Evolutionary conservation across 2,329 filamentous ascomycete species (phyloP).

Genomic region (Colletotrichum eleusines): DNA sequence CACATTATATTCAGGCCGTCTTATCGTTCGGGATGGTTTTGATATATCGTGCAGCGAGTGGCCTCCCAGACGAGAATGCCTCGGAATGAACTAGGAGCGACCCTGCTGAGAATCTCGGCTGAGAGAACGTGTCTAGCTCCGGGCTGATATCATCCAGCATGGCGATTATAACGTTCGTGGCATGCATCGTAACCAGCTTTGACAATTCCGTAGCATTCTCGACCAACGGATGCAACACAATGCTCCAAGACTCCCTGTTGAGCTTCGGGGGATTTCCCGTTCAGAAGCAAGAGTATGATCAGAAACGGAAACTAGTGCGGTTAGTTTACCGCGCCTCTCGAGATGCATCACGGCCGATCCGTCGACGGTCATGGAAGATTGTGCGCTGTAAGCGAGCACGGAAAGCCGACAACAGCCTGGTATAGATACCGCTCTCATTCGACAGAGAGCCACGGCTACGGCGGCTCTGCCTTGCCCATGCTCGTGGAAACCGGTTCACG

Average conservation of each 20-base stretch:
- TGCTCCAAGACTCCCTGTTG: constrained; percentile 11
- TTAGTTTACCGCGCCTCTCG: constrained; percentile 3
- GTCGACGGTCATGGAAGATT: constrained; percentile 18
- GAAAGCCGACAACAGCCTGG: constrained; percentile 15
- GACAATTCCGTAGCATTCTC: background rate
- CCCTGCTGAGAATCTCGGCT: background rate
- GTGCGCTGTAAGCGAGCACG: constrained; percentile 6
- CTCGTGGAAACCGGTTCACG: background rate
- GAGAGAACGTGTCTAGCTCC: background rate
- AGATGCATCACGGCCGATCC: constrained; percentile 27
- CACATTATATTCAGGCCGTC: background rate
- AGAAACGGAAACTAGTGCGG: constrained; percentile 3
- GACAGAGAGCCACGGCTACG: background rate
- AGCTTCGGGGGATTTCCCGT: constrained; percentile 25
- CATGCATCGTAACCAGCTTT: background rate
- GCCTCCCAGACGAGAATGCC: background rate
- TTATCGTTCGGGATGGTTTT: background rate
- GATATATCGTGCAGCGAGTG: background rate
- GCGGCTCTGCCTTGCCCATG: background rate
- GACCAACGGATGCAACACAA: background rate
- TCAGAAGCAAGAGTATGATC: constrained; percentile 8
- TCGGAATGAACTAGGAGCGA: background rate
- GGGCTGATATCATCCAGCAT: constrained; percentile 5
- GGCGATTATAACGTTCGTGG: background rate
- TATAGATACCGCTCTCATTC: background rate